Evolutionary conservation across 1,139 yeast species (phyloP), one percentile per base, ranked within the genome.

Genomic region (Blastobotrys capitulatus): DNA sequence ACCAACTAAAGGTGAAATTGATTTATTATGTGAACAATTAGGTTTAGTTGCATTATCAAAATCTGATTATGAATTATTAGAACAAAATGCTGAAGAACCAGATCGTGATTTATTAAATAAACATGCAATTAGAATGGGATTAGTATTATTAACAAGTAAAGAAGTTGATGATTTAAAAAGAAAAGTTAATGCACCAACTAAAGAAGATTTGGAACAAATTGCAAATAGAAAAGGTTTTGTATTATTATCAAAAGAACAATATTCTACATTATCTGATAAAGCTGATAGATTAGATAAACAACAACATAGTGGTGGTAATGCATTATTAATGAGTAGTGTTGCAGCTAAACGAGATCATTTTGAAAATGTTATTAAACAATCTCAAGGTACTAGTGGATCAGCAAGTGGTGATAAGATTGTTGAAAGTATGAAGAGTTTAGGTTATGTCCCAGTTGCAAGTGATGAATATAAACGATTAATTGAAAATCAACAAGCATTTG

Each of bases 211-310:
- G 25, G 77, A 77, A 54, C 61, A 66, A 10, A 77, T 73, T 60
- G 82, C 81, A 1, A 65, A 71, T 48, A 72, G 71, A 29, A 71
- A 77, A 50, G 73, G 75, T 44, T 60, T 81, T 52, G 74, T 77
- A 6, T 56, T 78, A 15, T 57, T 83, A 18, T 71, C 83, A 2
- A 62, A 65, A 49, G 77, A 72, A 0, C 75, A 74, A 51, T 79
- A 72, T 52, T 69, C 72, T 6, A 35, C 48, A 10, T 38, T 58
- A 31, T 38, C 47, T 1, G 59, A 60, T 26, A 51, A 54, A 43
- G 58, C 53, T 32, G 56, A 54, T 2, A 44, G 37, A 20, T 49
- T 56, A n/a, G 49, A 47, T 20, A 45, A 38, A 18, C 40, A 43
- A 19, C 44, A 22, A 18, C 49, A 43, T 12, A 43, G 31, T 19